phyloP scores from a whole-genome alignment of 2,329 filamentous ascomycete genomes.

The Colletotrichum neosansevieriae region DNA sequence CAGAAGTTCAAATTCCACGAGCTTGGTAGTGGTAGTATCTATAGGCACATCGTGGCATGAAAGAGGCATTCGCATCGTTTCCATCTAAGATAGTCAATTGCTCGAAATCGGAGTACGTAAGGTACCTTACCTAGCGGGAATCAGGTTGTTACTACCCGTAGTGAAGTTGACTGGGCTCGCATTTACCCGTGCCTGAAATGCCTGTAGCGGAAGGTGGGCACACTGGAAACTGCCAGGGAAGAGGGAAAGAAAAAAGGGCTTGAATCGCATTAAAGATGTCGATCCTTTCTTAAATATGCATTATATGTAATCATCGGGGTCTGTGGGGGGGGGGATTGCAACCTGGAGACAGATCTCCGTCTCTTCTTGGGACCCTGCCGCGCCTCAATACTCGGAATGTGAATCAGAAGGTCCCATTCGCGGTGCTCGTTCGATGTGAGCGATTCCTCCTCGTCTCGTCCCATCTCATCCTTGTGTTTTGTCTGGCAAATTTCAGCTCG shows the following conservation, averaged over 20 bases:
- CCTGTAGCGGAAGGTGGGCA: slow-evolving; percentile 10
- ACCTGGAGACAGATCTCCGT: slow-evolving; percentile 15
- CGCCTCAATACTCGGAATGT: no score
- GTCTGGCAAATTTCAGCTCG: slow-evolving; percentile 6
- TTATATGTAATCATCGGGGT: neutral
- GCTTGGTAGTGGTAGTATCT: no score
- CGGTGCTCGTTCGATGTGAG: neutral
- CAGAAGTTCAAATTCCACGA: neutral
- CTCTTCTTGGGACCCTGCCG: neutral
- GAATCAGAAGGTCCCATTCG: neutral
- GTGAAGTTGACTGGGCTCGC: neutral
- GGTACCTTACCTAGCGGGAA: no score
- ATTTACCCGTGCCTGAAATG: neutral
- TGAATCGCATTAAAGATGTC: no score
- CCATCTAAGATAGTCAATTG: no score
- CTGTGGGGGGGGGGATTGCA: neutral
- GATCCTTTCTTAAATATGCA: neutral
- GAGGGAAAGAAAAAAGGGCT: no score
- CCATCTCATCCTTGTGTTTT: slow-evolving; percentile 23
- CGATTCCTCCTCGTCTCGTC: slow-evolving; percentile 22
- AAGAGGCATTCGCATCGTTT: no score
- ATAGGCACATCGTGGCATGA: no score
- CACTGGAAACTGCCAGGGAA: no score
- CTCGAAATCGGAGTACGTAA: neutral
- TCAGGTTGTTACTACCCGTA: no score